Base-by-base conservation (phyloP, 352 stramenopile species). In the Phytophthora fragariaefolia region DNA sequence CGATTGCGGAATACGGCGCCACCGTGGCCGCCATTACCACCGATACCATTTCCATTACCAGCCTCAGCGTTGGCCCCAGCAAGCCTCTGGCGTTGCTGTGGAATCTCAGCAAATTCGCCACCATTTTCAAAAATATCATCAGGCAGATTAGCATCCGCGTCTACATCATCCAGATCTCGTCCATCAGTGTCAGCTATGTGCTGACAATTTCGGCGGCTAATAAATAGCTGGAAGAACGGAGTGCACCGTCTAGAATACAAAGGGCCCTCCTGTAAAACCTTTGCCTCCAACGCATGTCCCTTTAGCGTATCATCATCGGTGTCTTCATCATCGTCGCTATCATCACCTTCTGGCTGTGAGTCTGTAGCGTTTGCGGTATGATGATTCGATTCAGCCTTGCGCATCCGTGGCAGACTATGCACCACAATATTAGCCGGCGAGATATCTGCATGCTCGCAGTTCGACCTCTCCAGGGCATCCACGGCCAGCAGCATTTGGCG, bases 401-500 rank as follows among this genome's bases (percentile, higher is more conserved):
- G 34, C 0, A 23, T 38, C 36, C 43, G 46, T 49, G 34, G 40
- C 9, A 69, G 48, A 27, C 51, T 59, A 15, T 73, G 56, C 4
- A 91, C 84, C 32, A 90, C 58, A 43, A 95, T 88, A 40, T 73
- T 91, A 20, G 73, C 66, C 6, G 73, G 46, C 4, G 77, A 87
- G 50, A 95, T 80, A 22, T 87, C 79, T 13, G 53, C 59, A 62
- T 91, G 84, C 17, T 77, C 63, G 17, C 74, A 65, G 2, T 76
- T 71, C 0, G 69, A 73, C 5, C 56, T 49, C 58, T 93, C 84
- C n/a, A 95, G 60, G 24, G 82, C 79, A 15, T 74, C 54, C 38
- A 90, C 63, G 1, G 79, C 83, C 15, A 92, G 51, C 47, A 93
- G 57, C 60, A 92, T 69, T 66, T 95, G 83, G 9, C 75, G 69